Percentiles rank a stretch among this genome's conserved stretches.
Evolutionary conservation across 2,329 filamentous ascomycete genomes (phyloP).

Genomic region (Diaporthe batatas): DNA sequence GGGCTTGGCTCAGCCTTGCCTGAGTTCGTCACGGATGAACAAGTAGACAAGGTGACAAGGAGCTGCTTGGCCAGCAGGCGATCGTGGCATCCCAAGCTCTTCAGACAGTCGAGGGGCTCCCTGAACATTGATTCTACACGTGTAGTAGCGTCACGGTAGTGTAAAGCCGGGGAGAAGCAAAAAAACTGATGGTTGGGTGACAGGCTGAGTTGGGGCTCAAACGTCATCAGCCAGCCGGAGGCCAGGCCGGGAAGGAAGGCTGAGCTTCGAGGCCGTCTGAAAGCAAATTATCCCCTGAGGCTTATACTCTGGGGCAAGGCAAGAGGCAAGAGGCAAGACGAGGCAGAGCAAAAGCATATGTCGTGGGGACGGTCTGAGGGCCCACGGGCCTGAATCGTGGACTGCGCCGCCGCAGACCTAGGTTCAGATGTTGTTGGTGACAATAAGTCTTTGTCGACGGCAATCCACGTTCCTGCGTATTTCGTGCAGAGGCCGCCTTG

Average conservation of each 20-base stretch:
- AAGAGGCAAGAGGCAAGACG: conserved; percentile 13
- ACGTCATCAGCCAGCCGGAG: conserved; percentile 32
- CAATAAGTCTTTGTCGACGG: neutral
- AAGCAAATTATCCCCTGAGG: conserved; percentile 26
- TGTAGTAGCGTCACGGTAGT: neutral
- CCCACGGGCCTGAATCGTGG: conserved; percentile 30
- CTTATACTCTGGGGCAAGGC: conserved; percentile 29
- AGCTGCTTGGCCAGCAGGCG: conserved; percentile 7
- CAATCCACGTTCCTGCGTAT: conserved; percentile 24
- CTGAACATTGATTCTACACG: conserved; percentile 8
- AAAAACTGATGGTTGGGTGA: conserved; percentile 34
- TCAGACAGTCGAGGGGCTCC: conserved; percentile 26
- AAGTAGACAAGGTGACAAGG: conserved; percentile 1
- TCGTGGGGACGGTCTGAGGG: conserved; percentile 20
- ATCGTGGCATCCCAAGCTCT: conserved; percentile 21
- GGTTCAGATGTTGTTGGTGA: neutral
- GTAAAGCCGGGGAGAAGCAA: neutral
- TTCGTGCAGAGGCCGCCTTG: conserved; percentile 38
- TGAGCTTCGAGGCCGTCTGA: conserved; percentile 27
- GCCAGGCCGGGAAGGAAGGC: conserved; percentile 24
- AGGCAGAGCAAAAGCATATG: conserved; percentile 30
- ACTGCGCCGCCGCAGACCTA: neutral
- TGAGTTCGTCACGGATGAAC: conserved; percentile 17
- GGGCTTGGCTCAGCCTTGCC: conserved; percentile 30
- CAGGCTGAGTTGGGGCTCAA: conserved; percentile 30